Evolutionary conservation across 768 basidiomycete genomes (phyloP).

Genomic region (Vararia minispora): DNA sequence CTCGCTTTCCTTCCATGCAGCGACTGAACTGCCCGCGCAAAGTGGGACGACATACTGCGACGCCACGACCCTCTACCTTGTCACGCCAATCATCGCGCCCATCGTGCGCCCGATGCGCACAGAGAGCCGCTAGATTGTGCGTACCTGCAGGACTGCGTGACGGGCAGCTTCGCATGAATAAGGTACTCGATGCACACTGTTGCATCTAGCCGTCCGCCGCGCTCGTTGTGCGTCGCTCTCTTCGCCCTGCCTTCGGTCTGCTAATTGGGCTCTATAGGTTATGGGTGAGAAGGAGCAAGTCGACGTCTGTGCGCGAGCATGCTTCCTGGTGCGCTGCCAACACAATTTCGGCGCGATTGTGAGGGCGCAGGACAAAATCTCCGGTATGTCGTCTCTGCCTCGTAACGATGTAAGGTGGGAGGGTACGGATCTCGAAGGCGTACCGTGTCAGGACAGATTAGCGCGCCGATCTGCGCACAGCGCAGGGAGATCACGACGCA

Average conservation of each 20-base stretch:
- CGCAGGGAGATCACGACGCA: too few species aligned
- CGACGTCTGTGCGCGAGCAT: constrained; percentile 39
- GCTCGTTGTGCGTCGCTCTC: constrained; percentile 41
- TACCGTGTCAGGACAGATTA: too few species aligned
- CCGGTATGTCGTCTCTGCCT: constrained; percentile 67
- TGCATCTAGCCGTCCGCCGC: constrained; percentile 92
- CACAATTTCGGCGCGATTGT: constrained; percentile 84
- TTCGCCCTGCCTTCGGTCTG: constrained; percentile 2
- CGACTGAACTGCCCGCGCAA: constrained; percentile 23
- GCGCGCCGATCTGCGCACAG: too few species aligned
- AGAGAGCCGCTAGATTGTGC: constrained; percentile 44
- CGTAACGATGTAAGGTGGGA: too few species aligned
- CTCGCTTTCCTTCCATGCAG: too few species aligned
- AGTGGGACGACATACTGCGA: constrained; percentile 97
- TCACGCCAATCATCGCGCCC: constrained; percentile 20
- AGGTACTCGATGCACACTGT: constrained; percentile 87
- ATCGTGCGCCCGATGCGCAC: constrained; percentile 11
- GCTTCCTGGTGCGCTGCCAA: constrained; percentile 68
- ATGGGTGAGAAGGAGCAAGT: constrained; percentile 51
- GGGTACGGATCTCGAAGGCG: too few species aligned
- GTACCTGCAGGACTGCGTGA: constrained; percentile 48
- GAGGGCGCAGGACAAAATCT: constrained; percentile 68
- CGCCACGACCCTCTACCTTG: constrained; percentile 59
- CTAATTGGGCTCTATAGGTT: too few species aligned
- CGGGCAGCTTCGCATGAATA: constrained; percentile 86